A percentile compares a stretch with the other conserved stretches of the same genome.
Evolutionary conservation across 306 rosid species (phyloP).

Genomic region (Ceratonia siliqua): DNA sequence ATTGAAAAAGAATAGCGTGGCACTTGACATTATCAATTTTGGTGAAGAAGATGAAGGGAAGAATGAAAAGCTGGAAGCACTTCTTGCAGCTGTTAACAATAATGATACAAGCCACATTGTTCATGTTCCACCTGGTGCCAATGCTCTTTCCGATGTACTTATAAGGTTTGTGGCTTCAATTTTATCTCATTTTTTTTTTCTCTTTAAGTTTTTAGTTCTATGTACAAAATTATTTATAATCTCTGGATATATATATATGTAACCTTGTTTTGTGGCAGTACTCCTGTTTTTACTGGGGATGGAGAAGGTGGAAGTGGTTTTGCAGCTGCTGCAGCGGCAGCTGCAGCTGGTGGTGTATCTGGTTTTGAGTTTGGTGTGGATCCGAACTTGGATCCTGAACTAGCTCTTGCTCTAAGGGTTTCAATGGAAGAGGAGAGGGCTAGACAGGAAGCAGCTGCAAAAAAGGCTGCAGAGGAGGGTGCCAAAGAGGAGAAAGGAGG

Average conservation of each 20-base stretch:
- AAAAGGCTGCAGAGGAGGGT: constrained; percentile 90
- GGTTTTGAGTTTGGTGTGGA: constrained; percentile 98
- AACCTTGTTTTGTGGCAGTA: constrained; percentile 50
- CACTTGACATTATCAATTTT: constrained; percentile 85
- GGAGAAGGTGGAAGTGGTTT: constrained; percentile 97
- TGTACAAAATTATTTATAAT: constrained; percentile 1
- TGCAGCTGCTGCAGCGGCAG: constrained; percentile 93
- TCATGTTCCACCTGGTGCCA: constrained; percentile 51
- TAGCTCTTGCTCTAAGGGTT: constrained; percentile 98
- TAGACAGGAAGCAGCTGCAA: constrained; percentile 99
- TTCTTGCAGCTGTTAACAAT: constrained; percentile 80
- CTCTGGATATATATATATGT: constrained; percentile 9
- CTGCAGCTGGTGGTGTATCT: constrained; percentile 86
- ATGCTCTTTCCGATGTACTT: constrained; percentile 48
- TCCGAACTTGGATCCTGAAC: constrained; percentile 98
- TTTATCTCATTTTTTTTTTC: not conserved
- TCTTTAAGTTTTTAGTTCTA: constrained; percentile 3
- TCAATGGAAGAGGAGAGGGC: constrained; percentile 99
- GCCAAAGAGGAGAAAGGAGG: constrained; percentile 76
- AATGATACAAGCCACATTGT: constrained; percentile 64
- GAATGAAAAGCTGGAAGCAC: constrained; percentile 82
- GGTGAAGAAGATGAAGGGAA: constrained; percentile 93
- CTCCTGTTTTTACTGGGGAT: constrained; percentile 96
- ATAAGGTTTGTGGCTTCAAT: constrained; percentile 52
- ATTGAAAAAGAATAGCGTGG: constrained; percentile 89